These are phyloP conservation scores for Ophiostoma ulmi DNA, from an alignment of 2,329 filamentous ascomycete genomes.

Conservation along the genomic window DNA sequence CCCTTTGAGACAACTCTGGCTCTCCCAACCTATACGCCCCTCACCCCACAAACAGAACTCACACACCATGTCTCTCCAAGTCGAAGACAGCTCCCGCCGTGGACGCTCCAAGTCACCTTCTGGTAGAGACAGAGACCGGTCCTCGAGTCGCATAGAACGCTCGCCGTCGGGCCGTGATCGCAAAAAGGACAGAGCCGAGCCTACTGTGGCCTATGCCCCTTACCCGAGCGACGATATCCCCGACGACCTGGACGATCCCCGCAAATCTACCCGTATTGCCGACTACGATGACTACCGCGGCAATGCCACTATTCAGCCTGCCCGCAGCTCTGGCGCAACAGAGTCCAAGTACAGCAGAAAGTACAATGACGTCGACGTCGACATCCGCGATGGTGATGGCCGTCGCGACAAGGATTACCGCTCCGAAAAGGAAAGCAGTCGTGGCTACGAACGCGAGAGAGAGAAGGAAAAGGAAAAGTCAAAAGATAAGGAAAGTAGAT, in stretches of 20 bases:
- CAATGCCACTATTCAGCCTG: slow-evolving; percentile 28
- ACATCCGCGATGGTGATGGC: slow-evolving; percentile 30
- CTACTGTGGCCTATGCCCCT: slow-evolving; percentile 40
- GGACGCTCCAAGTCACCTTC: slow-evolving; percentile 46
- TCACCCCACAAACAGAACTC: background rate
- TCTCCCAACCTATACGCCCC: background rate
- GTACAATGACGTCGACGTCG: slow-evolving; percentile 34
- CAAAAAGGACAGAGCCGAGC: slow-evolving; percentile 22
- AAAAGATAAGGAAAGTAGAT: slow-evolving; percentile 27
- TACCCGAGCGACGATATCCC: slow-evolving; percentile 39
- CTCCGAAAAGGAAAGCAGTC: slow-evolving; percentile 31
- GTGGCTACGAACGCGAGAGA: slow-evolving; percentile 33
- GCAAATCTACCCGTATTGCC: slow-evolving; percentile 31
- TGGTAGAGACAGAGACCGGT: slow-evolving; percentile 36
- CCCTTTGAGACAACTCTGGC: background rate
- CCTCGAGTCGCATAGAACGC: slow-evolving; percentile 25
- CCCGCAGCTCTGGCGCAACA: slow-evolving; percentile 23
- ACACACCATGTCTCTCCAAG: slow-evolving; percentile 40
- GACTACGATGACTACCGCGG: slow-evolving; percentile 33
- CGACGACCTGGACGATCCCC: slow-evolving; percentile 32
- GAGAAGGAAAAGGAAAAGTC: slow-evolving; percentile 27
- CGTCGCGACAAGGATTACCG: slow-evolving; percentile 31
- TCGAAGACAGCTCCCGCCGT: slow-evolving; percentile 43
- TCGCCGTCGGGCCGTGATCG: slow-evolving; percentile 26
- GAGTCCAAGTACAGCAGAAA: slow-evolving; percentile 36